A percentile compares a stretch with the other conserved stretches of the same genome.
These are phyloP conservation scores for Paracorniculantispora psalliotae DNA, from an alignment of 2,329 filamentous ascomycete genomes.

Conservation along the genomic window DNA sequence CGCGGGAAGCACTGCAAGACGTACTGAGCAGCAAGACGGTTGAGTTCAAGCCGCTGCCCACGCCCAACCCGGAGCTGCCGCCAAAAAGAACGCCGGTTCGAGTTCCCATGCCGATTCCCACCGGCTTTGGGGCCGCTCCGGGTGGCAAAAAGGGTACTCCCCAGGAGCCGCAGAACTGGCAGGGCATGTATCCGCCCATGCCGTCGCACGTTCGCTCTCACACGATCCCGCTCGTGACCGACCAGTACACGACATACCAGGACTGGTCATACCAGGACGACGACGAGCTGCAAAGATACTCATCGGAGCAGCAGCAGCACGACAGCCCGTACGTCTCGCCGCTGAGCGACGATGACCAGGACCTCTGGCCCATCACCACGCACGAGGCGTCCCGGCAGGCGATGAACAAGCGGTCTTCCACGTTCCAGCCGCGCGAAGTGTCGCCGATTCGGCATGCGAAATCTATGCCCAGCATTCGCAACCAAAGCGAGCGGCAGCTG, in stretches of 20 bases:
- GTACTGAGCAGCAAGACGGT: neutral
- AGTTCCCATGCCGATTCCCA: neutral
- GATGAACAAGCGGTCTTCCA: neutral
- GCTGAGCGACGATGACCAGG: slow-evolving; percentile 5
- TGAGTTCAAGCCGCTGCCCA: slow-evolving; percentile 4
- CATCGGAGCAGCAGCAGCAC: neutral
- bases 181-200: neutral
- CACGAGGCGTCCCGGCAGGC: neutral
- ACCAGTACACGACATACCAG: neutral
- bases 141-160: neutral
- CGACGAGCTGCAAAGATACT: neutral
- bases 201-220: neutral
- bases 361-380: neutral
- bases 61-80: neutral
- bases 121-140: neutral
- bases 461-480: neutral
- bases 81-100: neutral
- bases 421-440: neutral
- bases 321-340: slow-evolving; percentile 6
- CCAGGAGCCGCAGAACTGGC: neutral
- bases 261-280: neutral
- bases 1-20: too few relatives aligned
- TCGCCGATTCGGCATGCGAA: slow-evolving; percentile 1
- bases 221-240: neutral
- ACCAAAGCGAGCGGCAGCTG: neutral